Base-by-base conservation (phyloP, 345 rosid genomes). In the Moricandia moricandioides region DNA sequence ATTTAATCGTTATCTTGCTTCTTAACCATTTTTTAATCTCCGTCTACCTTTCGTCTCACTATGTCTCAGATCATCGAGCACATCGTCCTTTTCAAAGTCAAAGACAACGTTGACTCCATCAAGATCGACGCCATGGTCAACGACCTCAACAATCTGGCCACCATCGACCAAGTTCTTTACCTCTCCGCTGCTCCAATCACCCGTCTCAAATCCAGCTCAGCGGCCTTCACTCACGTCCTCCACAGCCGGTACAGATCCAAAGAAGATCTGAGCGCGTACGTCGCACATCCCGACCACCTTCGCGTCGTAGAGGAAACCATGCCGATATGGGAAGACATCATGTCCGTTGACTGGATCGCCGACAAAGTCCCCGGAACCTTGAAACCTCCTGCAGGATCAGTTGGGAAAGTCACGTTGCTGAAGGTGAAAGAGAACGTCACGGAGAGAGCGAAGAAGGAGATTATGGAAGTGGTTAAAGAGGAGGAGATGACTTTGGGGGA, bases 271-370 rank as follows among this genome's bases (percentile, higher is more conserved):
- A 29, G 14, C 62, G 47, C 83, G 2, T 93, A 93, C 84, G 18
- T 88, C 29, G 80, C 61, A 6, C 85, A 91, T 83, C 96, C 97
- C 3, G 72, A 74, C 64, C 96, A 89, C 87, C 65, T 86, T 64
- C 39, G 74, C 52, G 87, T 82, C 51, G 97, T 87, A 30, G 83
- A 84, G 30, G 89, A 88, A 45, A 74, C 73, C n/a, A 67, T 80
- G 30, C 91, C 97, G 8, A 79, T 86, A 58, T 86, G 92, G 68
- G 93, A 93, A 6, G 97, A 89, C 80, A 0, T 89, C 76, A 84
- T 91, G 92, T 93, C 98, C 69, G 86, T 89, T 72, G 96, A 93
- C 70, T 93, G 91, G 91, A 78, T 91, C 40, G 84, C 83, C 33
- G 84, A 83, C 54, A 82, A 66, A 18, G 64, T 71, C 55, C 80